Evolutionary conservation across 371 early-diverging fungal genomes (phyloP), one percentile per base, ranked within the genome.

Genomic region (Mortierella sp.): DNA sequence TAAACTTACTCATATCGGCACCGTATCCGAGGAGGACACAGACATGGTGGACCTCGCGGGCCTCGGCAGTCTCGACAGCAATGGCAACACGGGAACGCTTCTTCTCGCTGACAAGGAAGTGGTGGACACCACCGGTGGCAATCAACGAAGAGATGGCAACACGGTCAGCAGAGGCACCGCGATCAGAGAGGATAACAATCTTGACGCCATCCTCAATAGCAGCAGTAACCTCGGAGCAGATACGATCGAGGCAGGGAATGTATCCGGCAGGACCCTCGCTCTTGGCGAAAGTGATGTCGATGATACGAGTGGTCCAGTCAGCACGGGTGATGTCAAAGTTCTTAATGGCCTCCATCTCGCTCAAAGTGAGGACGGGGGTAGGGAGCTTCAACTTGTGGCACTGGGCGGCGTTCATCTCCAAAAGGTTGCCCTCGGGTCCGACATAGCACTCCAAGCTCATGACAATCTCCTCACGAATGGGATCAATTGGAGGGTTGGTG

Each of bases 21-120:
- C 99, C 99, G 83, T 98, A 98, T 71, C 98, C 99, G n/a, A 98
- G 90, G 65, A 99, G 90, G 6, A 97, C 97, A 89, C 98, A 98
- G 82, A 97, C 95, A 76, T 99, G 99, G 88, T 99, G 99, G 6
- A 97, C 97, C 87, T 99, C 98, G 78, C 98, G 93, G 3, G 97
- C 98, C 91, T 99, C 99, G 38, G 95, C 98, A 24, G 98, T 96
- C 87, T 98, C 98, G 44, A 97, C 94, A 75, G 97, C 91, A 70
- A 99, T 89, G 8, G 97, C 97, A 70, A 97, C 95, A 71, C 95
- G 94, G 80, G 95, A 94, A 48, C 99, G 95, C 81, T 95, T 93
- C 92, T 96, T 97, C 87, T 93, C 93, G 43, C 95, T 91, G 49
- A 99, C 95, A 80, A 99, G 89, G 80, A 96, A 93, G 89, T 98